phyloP scores from a whole-genome alignment of 495 filamentous ascomycete species.

The Neurospora sp. region DNA sequence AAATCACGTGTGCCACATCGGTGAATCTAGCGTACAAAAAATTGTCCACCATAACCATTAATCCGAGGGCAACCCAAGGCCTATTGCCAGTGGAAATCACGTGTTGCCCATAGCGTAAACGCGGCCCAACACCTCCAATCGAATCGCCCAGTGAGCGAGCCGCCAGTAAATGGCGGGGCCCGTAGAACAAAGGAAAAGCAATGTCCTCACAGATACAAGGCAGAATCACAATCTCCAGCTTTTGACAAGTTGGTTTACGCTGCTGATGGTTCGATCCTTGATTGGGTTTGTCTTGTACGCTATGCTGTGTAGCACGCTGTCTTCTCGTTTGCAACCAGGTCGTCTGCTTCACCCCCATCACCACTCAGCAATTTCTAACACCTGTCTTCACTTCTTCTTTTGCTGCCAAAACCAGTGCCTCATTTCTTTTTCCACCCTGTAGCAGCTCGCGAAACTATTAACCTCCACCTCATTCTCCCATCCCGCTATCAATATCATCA shows the following conservation, averaged over 20 bases:
- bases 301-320: slow-evolving; percentile 6
- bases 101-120: no score
- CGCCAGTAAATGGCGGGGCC: no score
- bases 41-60: no score
- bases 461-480: neutral
- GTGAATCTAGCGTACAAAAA: no score
- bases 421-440: neutral
- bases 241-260: neutral
- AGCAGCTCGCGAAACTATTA: neutral
- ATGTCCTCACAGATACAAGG: neutral
- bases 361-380: neutral
- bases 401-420: neutral
- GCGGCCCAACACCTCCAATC: no score
- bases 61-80: no score
- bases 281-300: neutral
- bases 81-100: no score
- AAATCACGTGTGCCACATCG: no score
- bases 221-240: neutral
- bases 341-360: neutral
- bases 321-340: neutral
- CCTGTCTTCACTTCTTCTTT: neutral
- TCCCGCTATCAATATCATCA: neutral
- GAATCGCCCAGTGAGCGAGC: no score
- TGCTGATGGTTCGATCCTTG: neutral
- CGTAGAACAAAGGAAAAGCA: no score